Conservation (phyloP, 768 basidiomycete genomes). For the Podaxis pistillaris region DNA sequence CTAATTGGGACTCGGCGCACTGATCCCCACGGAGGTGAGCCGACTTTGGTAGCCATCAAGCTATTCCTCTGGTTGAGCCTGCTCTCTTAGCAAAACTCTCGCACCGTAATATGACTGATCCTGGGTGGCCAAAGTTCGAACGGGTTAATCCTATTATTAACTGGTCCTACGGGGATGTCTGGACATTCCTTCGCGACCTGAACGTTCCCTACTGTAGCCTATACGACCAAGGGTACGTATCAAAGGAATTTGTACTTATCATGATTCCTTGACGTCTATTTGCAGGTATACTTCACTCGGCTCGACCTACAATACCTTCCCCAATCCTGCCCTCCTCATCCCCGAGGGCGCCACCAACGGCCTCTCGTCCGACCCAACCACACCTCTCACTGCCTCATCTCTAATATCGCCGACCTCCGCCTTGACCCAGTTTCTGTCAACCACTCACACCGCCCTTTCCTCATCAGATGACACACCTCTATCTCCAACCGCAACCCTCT, state of each 20-base stretch:
- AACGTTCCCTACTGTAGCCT: constrained; percentile 83
- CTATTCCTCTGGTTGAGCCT: background rate
- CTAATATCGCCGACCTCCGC: constrained; percentile 23
- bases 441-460: constrained; percentile 17
- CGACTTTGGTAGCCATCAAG: background rate
- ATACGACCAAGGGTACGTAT: constrained; percentile 85
- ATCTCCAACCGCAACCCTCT: constrained; percentile 28
- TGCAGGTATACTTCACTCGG: constrained; percentile 95
- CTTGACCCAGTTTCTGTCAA: constrained; percentile 25
- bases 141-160: constrained; percentile 95
- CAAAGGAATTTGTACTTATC: background rate
- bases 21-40: constrained; percentile 93
- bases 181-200: constrained; percentile 77
- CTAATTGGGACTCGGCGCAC: constrained; percentile 85
- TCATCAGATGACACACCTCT: constrained; percentile 16
- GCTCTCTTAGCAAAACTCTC: constrained; percentile 58
- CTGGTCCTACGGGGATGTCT: constrained; percentile 90
- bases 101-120: constrained; percentile 78
- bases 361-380: constrained; percentile 12
- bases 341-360: constrained; percentile 16
- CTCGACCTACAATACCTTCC: constrained; percentile 92
- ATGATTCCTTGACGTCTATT: background rate
- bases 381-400: constrained; percentile 23
- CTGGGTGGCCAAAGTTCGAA: constrained; percentile 86
- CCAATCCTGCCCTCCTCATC: constrained; percentile 79